Conservation (phyloP, 768 basidiomycete genomes). For the Suillus weaverae region DNA sequence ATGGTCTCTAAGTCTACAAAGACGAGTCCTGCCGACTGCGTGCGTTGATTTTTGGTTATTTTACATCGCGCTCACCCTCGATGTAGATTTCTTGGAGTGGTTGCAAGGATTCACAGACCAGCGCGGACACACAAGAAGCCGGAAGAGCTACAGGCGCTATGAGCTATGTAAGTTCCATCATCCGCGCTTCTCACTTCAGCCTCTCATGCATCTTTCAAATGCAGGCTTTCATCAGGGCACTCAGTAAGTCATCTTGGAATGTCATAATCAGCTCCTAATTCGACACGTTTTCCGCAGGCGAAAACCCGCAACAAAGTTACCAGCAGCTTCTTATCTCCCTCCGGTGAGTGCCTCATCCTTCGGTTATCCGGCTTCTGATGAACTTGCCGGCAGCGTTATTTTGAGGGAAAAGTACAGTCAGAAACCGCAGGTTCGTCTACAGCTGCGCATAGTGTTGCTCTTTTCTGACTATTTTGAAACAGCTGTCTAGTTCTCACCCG, state of each 20-base stretch:
- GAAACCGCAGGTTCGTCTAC: slow-evolving; percentile 48
- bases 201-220: neutral
- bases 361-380: neutral
- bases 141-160: slow-evolving; percentile 76
- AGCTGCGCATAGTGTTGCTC: neutral
- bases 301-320: slow-evolving; percentile 52
- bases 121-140: slow-evolving; percentile 69
- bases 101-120: slow-evolving; percentile 81
- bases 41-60: slow-evolving; percentile 39
- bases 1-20: slow-evolving; percentile 59
- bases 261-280: neutral
- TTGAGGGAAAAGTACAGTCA: slow-evolving; percentile 51
- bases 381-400: slow-evolving; percentile 31
- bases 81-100: slow-evolving; percentile 81
- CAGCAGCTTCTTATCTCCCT: slow-evolving; percentile 46
- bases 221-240: slow-evolving; percentile 57
- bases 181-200: neutral
- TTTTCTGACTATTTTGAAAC: slow-evolving; percentile 10
- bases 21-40: slow-evolving; percentile 84
- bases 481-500: slow-evolving; percentile 44
- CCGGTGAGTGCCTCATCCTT: slow-evolving; percentile 34
- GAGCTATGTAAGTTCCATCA: slow-evolving; percentile 57
- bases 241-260: slow-evolving; percentile 40
- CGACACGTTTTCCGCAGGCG: slow-evolving; percentile 27
- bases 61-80: neutral